A percentile compares a stretch with the other conserved stretches of the same genome.
phyloP scores from a whole-genome alignment of 2,329 filamentous ascomycete genomes.

The Raffaelea deltoideospora region DNA sequence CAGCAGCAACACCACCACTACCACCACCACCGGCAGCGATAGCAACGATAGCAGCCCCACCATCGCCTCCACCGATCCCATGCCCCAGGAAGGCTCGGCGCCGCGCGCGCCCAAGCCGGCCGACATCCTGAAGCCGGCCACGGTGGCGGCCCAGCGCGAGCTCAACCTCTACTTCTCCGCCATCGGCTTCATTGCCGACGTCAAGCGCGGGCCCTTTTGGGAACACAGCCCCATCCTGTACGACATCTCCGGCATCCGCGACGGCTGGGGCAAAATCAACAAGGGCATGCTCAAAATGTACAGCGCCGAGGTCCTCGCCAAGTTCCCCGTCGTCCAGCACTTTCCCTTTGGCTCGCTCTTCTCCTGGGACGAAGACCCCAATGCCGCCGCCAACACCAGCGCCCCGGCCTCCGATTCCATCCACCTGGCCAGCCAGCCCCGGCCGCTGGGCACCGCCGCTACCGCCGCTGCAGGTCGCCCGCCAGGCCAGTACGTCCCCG shows the following conservation, averaged over 20 bases:
- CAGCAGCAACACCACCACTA: conserved; percentile 25
- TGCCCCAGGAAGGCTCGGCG: conserved; percentile 67
- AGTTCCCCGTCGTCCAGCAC: conserved; percentile 98
- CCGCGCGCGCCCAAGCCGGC: conserved; percentile 54
- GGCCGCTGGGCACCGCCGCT: not conserved
- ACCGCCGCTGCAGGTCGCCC: not conserved
- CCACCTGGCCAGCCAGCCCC: conserved; percentile 43
- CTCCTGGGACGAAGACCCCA: conserved; percentile 55
- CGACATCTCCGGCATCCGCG: conserved; percentile 80
- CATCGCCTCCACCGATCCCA: conserved; percentile 35
- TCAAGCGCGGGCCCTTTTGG: conserved; percentile 95
- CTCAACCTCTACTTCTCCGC: conserved; percentile 87
- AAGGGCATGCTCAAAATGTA: conserved; percentile 99
- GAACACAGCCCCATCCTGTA: conserved; percentile 89
- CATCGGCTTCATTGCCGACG: conserved; percentile 92
- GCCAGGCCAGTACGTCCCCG: too few relatives aligned
- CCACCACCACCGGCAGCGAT: conserved; percentile 23
- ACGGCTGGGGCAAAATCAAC: conserved; percentile 98
- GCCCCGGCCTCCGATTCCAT: too few relatives aligned
- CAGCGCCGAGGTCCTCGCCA: conserved; percentile 86
- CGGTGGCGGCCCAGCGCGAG: conserved; percentile 50
- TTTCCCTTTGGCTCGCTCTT: conserved; percentile 75
- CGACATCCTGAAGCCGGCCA: conserved; percentile 48
- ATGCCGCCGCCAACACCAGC: conserved; percentile 31
- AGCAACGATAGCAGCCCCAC: conserved; percentile 16